These are phyloP conservation scores for Termitomyces heimii DNA, from an alignment of 768 basidiomycete genomes.

Conservation along the genomic window DNA sequence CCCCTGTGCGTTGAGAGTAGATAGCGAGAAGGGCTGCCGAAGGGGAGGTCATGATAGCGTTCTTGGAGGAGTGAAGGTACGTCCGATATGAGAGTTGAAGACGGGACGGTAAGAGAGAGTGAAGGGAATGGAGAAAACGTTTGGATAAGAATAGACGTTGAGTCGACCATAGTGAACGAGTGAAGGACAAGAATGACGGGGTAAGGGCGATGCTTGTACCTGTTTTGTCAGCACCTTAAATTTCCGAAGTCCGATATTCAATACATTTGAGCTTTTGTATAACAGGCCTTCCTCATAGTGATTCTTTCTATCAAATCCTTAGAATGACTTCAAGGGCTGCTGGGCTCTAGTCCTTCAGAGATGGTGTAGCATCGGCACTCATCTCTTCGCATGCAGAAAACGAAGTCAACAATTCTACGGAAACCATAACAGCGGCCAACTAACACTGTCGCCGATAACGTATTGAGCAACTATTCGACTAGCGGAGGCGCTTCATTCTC, in stretches of 20 bases:
- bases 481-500: neutral
- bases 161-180: slow-evolving; percentile 9
- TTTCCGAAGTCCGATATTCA: neutral
- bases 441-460: no score
- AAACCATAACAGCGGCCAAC: neutral
- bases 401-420: neutral
- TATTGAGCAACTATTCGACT: neutral
- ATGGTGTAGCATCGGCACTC: neutral
- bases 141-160: slow-evolving; percentile 31
- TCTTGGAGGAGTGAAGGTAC: slow-evolving; percentile 26
- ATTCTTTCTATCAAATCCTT: no score
- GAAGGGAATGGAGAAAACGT: slow-evolving; percentile 36
- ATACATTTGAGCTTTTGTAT: neutral
- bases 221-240: neutral
- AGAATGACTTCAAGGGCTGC: no score
- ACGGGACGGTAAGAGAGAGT: slow-evolving; percentile 24
- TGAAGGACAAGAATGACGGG: neutral
- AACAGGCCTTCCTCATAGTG: neutral
- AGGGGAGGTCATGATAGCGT: slow-evolving; percentile 29
- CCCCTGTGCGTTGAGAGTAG: slow-evolving; percentile 35
- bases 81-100: slow-evolving; percentile 21
- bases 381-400: neutral
- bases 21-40: slow-evolving; percentile 21
- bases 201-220: neutral
- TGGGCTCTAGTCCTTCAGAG: neutral